Base-by-base conservation (phyloP, 2,329 filamentous ascomycete species). In the Fusarium sp. region DNA sequence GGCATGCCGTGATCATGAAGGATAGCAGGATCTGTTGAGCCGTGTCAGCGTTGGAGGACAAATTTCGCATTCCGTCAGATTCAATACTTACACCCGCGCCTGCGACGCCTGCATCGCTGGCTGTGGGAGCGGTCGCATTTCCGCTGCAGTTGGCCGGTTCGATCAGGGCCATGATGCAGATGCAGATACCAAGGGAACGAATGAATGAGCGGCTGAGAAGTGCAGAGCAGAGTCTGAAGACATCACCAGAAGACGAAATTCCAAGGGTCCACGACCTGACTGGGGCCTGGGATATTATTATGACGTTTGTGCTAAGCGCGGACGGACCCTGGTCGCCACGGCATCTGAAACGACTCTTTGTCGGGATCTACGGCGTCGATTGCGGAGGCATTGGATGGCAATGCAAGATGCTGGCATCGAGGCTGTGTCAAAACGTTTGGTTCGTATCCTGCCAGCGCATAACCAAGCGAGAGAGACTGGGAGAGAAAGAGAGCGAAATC, bases 1-100 rank as follows among this genome's bases (percentile, higher is more conserved):
- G 79, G 64, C 82, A 83, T 63, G 91, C 91, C 7, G 90, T 92
- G 70, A 92, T 87, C 79, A 92, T 90, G 82, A 92, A 93, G 56
- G 90, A 92, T 71, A 93, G 86, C 35, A 93, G 84, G 69, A 79
- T 78, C 78, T 79, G 17, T 62, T 2, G 11, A 25, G 25, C 60
- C n/a, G 59, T 58, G 30, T 74, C 68, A 65, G 78, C 30, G 52
- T n/a, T 32, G 20, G 15, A 37, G 20, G 35, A 35, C 25, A 20
- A 17, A 35, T 58, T 11, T 67, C 52, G 11, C n/a, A 20, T 11
- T 45, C 12, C 84, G 85, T 68, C 89, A 86, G 76, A 84, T 82
- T 11, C 20, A 14, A 22, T 43, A 14, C 73, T 79, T 63, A 82
- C 86, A 47, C 89, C 89, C 84, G 85, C 6, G 79, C 83, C 32